Conservation (phyloP, 2,329 filamentous ascomycete genomes). For the Sordariomycetes sp. region DNA sequence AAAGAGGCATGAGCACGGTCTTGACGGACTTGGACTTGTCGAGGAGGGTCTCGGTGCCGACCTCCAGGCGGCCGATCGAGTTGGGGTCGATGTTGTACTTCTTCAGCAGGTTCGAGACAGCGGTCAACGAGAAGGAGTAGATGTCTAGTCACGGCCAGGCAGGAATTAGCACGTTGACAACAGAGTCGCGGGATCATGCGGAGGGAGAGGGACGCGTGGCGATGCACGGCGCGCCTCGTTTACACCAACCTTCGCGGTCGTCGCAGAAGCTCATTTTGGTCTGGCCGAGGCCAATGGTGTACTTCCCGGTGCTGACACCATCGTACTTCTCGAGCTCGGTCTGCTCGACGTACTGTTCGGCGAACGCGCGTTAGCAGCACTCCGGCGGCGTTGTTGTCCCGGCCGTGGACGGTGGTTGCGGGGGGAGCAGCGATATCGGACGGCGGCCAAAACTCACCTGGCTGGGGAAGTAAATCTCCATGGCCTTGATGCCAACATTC, state of each 20-base stretch:
- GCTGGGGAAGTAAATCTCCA: constrained; percentile 79
- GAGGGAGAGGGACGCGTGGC: no score
- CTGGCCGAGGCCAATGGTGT: constrained; percentile 82
- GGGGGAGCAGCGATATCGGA: constrained; percentile 3
- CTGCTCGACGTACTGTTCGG: constrained; percentile 68
- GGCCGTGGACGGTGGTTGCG: background rate
- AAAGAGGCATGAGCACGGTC: constrained; percentile 78
- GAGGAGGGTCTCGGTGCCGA: constrained; percentile 75
- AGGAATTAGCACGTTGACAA: background rate
- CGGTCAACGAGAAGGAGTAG: constrained; percentile 76
- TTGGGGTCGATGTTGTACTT: constrained; percentile 77
- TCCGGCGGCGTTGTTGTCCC: background rate
- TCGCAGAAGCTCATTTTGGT: constrained; percentile 87
- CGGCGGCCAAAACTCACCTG: constrained; percentile 48
- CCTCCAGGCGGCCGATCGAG: constrained; percentile 70
- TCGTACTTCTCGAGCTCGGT: constrained; percentile 76
- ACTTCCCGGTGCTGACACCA: constrained; percentile 72
- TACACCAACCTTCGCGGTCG: constrained; percentile 83
- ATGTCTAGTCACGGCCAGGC: constrained; percentile 68
- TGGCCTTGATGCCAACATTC: constrained; percentile 88
- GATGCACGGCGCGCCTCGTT: no score
- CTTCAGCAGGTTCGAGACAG: constrained; percentile 63
- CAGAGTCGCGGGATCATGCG: no score
- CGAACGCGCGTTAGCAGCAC: background rate
- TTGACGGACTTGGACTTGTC: constrained; percentile 68